Evolutionary conservation across 768 basidiomycete genomes (phyloP).

Genomic region (Leccinellum albellum): DNA sequence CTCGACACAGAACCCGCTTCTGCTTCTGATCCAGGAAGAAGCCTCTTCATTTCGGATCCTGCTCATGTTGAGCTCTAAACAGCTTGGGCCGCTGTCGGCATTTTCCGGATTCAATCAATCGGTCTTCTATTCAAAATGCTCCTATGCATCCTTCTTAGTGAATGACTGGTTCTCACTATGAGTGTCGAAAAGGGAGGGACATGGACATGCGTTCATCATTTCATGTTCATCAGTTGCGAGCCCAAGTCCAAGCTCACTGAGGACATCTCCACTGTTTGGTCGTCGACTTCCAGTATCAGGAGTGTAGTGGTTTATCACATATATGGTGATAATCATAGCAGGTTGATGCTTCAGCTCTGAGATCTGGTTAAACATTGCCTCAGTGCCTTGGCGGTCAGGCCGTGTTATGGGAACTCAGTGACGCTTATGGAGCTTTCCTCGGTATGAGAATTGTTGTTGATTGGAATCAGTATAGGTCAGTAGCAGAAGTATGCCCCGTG

Average conservation of each 20-base stretch:
- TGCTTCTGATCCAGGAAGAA: neutral
- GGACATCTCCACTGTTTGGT: neutral
- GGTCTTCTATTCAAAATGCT: neutral
- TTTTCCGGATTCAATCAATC: neutral
- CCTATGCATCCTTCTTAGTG: neutral
- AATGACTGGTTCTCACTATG: neutral
- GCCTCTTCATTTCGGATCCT: neutral
- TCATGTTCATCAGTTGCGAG: neutral
- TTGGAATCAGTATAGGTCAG: too few species aligned
- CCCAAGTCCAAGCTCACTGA: neutral
- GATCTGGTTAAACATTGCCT: neutral
- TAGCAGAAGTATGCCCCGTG: neutral
- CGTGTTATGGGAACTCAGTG: neutral
- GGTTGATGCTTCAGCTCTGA: neutral
- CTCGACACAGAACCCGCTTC: neutral
- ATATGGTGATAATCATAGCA: neutral
- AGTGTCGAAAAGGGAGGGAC: neutral
- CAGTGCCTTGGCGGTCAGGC: too few species aligned
- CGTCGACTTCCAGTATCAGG: neutral
- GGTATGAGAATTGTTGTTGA: too few species aligned
- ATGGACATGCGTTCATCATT: neutral
- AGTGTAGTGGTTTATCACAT: neutral
- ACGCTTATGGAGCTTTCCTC: too few species aligned
- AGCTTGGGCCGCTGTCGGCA: neutral
- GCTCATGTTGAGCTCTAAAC: slow-evolving; percentile 18